Percentiles rank a stretch among this genome's conserved stretches.
Evolutionary conservation across 495 filamentous ascomycete species (phyloP).

Genomic region (Penicillium angulare): DNA sequence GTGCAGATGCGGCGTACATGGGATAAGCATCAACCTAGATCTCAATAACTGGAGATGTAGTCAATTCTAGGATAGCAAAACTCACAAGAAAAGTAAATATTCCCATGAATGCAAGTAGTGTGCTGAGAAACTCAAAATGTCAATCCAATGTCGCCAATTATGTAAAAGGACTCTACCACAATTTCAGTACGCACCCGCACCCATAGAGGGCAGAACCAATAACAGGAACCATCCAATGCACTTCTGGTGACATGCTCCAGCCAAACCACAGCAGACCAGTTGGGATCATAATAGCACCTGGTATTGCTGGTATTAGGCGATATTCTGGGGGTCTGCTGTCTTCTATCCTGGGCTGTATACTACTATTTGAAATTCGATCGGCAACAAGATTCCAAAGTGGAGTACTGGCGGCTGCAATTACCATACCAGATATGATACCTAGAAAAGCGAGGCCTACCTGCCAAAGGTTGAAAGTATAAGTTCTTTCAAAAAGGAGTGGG

Average conservation of each 20-base stretch:
- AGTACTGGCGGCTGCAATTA: not conserved
- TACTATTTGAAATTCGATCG: not conserved
- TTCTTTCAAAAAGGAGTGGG: constrained; percentile 65
- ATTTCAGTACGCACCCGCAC: no score
- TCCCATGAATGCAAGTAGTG: not conserved
- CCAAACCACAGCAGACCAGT: not conserved
- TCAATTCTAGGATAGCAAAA: no score
- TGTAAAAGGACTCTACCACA: not conserved
- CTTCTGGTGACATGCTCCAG: not conserved
- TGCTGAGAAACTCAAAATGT: not conserved
- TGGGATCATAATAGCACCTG: not conserved
- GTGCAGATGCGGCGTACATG: not conserved
- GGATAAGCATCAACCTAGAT: constrained; percentile 1
- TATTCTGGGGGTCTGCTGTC: not conserved
- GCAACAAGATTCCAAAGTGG: not conserved
- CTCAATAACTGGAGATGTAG: no score
- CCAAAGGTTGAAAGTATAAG: constrained; percentile 69
- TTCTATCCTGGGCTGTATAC: not conserved
- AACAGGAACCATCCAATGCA: not conserved
- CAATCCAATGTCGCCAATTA: not conserved
- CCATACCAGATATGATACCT: not conserved
- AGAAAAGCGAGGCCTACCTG: constrained; percentile 74
- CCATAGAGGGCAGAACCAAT: not conserved
- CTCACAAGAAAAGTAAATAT: not conserved
- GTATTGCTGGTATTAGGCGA: not conserved